A percentile compares a stretch with the other conserved stretches of the same genome.
These are phyloP conservation scores for Penicillium psychrofluorescens DNA, from an alignment of 495 filamentous ascomycete species.

Conservation along the genomic window DNA sequence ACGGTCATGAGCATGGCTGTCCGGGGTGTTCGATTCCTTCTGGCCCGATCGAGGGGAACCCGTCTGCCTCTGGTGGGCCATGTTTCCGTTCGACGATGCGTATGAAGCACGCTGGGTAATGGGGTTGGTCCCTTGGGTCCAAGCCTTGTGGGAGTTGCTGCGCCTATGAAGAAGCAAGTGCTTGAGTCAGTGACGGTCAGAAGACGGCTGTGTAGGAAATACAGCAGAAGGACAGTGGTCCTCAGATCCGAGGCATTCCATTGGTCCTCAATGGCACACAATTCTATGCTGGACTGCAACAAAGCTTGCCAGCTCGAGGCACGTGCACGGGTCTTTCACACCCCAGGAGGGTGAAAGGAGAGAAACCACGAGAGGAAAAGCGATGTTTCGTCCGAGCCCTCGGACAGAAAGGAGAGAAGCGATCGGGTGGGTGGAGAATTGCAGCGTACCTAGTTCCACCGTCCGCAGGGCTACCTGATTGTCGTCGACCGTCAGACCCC, in stretches of 20 bases:
- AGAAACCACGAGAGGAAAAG: no score
- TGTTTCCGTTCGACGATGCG: conserved; percentile 47
- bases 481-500: conserved; percentile 47
- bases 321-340: conserved; percentile 9
- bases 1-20: conserved; percentile 60
- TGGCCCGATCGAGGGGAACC: conserved; percentile 31
- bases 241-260: conserved; percentile 9
- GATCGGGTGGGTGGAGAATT: conserved; percentile 3
- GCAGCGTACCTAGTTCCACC: conserved; percentile 45
- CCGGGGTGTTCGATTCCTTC: conserved; percentile 49
- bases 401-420: not conserved
- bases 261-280: conserved; percentile 13
- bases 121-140: conserved; percentile 57
- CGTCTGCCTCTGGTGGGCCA: conserved; percentile 34
- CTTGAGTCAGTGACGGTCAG: conserved; percentile 9
- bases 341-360: not conserved
- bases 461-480: conserved; percentile 49
- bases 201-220: not conserved
- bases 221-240: not conserved
- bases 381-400: no score
- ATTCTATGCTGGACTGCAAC: conserved; percentile 5
- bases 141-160: conserved; percentile 52
- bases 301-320: conserved; percentile 9
- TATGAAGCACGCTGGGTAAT: conserved; percentile 53
- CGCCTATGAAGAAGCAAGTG: conserved; percentile 30